Evolutionary conservation across 345 rosid species (phyloP), one percentile per base, ranked within the genome.

Genomic region (Sonneratia alba): DNA sequence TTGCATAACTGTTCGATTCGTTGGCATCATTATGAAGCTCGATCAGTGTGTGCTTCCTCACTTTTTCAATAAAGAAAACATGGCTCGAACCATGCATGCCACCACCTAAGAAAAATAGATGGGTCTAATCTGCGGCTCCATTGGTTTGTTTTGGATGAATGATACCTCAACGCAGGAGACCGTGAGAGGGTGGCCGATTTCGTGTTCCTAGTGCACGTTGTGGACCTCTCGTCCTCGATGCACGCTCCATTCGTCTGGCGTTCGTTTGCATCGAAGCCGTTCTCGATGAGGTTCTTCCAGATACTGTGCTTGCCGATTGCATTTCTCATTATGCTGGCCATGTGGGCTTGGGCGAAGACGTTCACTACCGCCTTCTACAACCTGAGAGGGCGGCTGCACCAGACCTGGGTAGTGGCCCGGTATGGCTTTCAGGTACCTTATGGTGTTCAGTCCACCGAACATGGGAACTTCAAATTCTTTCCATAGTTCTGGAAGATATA

Each of bases 161-260:
- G 32, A 27, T 40, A 40, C 9, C 7, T 77, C 27, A 36, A 57
- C 76, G 77, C 84, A 90, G 97, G 68, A 36, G 77, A 83, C 48
- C 7, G 73, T 1, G 74, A 74, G 71, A 85, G 83, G 72, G 89
- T 78, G 18, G 88, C 99, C 19, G 96, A 91, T 79, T 92, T 96
- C 32, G 99, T 96, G 73, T 96, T 96, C 88, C 81, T 96, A 49
- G 99, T 95, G 3, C 99, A 96, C 74, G 91, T 78, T 6, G 97
- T 96, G 22, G 99, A 96, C 74, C 34, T 96, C 3, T 67, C 82
- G 45, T 83, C 90, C 1, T 67, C 88, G 6, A 72, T 89, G 85
- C 99, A 96, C 66, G 86, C 76, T 8, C 93, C 96, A 0, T 92
- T 90, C 67, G 82, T 87, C 27, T 76, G 73, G 61, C 76, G 97